phyloP scores from a whole-genome alignment of 2,329 filamentous ascomycete species.

The Knoxdaviesia capensis region DNA sequence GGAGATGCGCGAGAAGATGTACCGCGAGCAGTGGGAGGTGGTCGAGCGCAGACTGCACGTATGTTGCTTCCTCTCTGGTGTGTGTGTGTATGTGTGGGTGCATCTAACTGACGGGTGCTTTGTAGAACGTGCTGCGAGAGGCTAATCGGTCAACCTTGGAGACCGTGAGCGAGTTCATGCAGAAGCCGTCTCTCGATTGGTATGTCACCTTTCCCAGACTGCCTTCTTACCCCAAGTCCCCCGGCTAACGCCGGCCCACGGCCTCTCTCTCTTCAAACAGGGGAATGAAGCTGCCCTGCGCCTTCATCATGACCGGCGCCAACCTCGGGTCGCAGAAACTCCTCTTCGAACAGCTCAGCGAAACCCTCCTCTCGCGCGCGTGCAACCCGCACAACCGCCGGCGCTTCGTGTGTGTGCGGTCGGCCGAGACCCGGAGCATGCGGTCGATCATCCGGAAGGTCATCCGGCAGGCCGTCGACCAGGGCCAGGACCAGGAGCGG shows the following conservation, averaged over 20 bases:
- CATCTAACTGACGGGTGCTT: neutral
- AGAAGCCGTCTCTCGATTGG: constrained; percentile 14
- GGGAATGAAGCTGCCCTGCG: constrained; percentile 38
- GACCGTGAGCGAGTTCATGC: constrained; percentile 36
- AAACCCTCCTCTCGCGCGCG: constrained; percentile 17
- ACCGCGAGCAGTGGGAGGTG: constrained; percentile 40
- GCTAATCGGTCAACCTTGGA: constrained; percentile 40
- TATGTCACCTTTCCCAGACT: constrained; percentile 6
- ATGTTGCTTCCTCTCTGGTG: neutral
- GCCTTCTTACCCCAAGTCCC: neutral
- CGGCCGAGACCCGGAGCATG: constrained; percentile 51
- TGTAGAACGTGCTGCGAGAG: constrained; percentile 32
- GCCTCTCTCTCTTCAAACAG: constrained; percentile 6
- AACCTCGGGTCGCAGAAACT: constrained; percentile 58
- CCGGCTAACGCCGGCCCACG: no score
- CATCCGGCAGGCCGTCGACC: no score
- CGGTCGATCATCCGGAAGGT: constrained; percentile 26
- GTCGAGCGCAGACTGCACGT: constrained; percentile 41
- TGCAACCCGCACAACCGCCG: constrained; percentile 11
- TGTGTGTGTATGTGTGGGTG: no score
- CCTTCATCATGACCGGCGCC: constrained; percentile 57
- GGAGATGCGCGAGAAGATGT: constrained; percentile 35
- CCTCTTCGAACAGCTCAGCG: constrained; percentile 50
- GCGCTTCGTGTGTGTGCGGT: constrained; percentile 45
- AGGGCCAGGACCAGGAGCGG: no score